Conservation (phyloP, 2,329 filamentous ascomycete genomes). For the Curvularia sp. region DNA sequence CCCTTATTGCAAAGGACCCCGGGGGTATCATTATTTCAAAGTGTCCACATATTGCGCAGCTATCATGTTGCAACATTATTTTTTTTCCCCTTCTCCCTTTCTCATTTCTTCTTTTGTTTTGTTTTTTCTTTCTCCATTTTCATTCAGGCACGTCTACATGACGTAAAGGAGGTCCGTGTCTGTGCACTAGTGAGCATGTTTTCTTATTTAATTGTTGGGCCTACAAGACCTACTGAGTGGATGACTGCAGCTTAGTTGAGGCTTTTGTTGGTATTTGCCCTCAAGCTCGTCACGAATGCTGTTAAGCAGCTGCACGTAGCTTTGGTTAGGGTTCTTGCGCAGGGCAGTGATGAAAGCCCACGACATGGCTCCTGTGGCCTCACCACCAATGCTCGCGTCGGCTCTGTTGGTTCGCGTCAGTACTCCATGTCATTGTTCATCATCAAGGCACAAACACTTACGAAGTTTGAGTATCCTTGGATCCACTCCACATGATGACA, state of each 20-base stretch:
- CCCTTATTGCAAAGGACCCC: not conserved
- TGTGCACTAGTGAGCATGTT: constrained; percentile 24
- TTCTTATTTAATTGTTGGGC: not conserved
- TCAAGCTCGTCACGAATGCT: constrained; percentile 90
- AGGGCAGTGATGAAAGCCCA: constrained; percentile 93
- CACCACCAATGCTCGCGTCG: constrained; percentile 84
- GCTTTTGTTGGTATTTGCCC: constrained; percentile 90
- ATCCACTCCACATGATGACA: constrained; percentile 97
- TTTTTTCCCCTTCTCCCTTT: not conserved
- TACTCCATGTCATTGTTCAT: not conserved
- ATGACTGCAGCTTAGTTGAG: constrained; percentile 94
- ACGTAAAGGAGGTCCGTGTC: constrained; percentile 31
- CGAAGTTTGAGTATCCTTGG: constrained; percentile 95
- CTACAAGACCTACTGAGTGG: constrained; percentile 74
- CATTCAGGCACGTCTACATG: constrained; percentile 18
- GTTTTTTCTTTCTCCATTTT: not conserved
- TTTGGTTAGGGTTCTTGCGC: constrained; percentile 93
- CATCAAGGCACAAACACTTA: constrained; percentile 57
- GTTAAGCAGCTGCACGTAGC: constrained; percentile 94
- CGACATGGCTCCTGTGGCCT: constrained; percentile 97
- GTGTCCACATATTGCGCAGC: not conserved
- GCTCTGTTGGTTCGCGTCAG: constrained; percentile 63
- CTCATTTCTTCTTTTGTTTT: not conserved
- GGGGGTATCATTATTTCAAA: not conserved
- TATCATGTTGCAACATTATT: not conserved